Evolutionary conservation across 306 rosid species (phyloP), one percentile per base, ranked within the genome.

Genomic region (Cucumis sativus): DNA sequence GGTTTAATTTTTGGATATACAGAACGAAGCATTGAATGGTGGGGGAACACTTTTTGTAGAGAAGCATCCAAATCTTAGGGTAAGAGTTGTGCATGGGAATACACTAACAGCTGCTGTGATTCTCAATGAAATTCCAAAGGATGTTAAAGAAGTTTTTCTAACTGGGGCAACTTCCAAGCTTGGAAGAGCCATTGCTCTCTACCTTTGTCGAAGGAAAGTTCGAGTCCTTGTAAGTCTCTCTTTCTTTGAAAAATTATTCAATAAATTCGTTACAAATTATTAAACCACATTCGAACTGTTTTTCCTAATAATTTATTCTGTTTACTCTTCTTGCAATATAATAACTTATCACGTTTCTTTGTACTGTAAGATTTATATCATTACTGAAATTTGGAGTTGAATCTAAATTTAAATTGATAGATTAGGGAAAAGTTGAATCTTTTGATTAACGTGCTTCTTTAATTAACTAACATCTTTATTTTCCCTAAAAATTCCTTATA

Each of bases 111-210:
- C 99, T 40, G 99, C 99, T 5, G 98, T 96, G 6, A 96, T 92
- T 79, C 89, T 96, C 35, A 86, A 92, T 73, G 97, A 96, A 70
- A 82, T 96, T 45, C 96, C 93, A 10, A 60, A 81, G 71, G 84
- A 89, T 80, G 93, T 88, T n/a, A 62, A 83, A 73, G 98, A 96
- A 70, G 99, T 96, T 54, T 96, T 92, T 85, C 83, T 96, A 51
- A 81, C 89, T 2, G 98, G 99, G 43, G 99, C 99, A 37, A 96
- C 99, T 81, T 96, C 99, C 43, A 96, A 96, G 82, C 99, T 96
- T 63, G 99, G 99, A 68, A 87, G 99, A 84, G 99, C 98, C 79
- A 92, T 96, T 60, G 94, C 99, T 6, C 99, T 96, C 57, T 89
- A 96, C 83, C 98, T 96, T 67, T 88, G 97, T 84, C 86, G 91